Evolutionary conservation across 2,329 filamentous ascomycete genomes (phyloP), one percentile per base, ranked within the genome.

Genomic region (Apiospora marii): DNA sequence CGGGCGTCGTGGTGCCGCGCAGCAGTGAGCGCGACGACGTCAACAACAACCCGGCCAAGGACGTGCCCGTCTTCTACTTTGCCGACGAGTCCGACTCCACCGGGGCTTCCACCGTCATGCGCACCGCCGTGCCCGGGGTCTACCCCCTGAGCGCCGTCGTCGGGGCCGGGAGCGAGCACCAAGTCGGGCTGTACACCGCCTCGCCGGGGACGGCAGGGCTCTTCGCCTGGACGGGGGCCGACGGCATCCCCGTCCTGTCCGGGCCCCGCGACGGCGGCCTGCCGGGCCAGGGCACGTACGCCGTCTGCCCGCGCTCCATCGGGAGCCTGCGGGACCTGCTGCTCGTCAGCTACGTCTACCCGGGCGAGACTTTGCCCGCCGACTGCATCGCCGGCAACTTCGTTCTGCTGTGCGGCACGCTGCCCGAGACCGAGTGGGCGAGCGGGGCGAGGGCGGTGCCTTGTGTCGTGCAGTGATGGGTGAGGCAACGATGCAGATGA

Each of bases 311-410:
- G 53, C 53, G 53, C 30, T 4, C 53, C 7, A 13, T 61, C 30
- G 53, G 53, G 0, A 19, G 30, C 8, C 4, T 30, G 10, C 13
- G 10, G 51, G 53, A 61, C 7, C 30, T 61, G 3, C 16, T 61
- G 53, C 53, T 61, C 30, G 30, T 61, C 53, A 61, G 37, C 53
- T 61, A 61, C 53, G 30, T 61, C 30, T 61, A 61, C 30, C 27
- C 30, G 30, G 53, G 53, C 16, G 53, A 61, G 30, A 13, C 30
- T 6, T 7, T 37, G 7, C 30, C 53, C 7, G 53, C 53, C 14
- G 53, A 61, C 53, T 61, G 53, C 30, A 30, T 30, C 1, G 16
- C 30, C 1, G 53, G 30, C 19, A 37, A 8, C 6, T 61, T 61
- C 4, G 53, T 61, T 0, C 8, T 61, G 30, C 53, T 61, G 30